Base-by-base conservation (phyloP, 2,329 filamentous ascomycete genomes). In the Penicillium sp. region DNA sequence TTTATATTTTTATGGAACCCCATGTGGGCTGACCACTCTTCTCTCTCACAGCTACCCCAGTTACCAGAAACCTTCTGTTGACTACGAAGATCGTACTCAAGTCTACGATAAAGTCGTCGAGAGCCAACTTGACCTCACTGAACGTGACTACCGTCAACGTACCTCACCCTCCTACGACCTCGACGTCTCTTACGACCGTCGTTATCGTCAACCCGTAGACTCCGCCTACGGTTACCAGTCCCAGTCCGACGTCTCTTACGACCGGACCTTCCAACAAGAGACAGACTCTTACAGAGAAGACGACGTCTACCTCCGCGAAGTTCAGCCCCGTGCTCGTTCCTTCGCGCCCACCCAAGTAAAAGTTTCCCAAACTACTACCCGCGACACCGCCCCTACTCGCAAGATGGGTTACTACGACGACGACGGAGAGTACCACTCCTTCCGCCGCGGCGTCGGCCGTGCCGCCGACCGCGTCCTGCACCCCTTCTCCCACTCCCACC, bases 401-500 rank as follows among this genome's bases (percentile, higher is more conserved):
- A 83, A 84, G 68, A 88, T 88, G 84, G 84, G 84, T 78, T 88
- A 87, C 77, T 87, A 87, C 83, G 84, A 87, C 81, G 81, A 87
- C 76, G 83, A 87, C 72, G 84, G 84, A 68, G 80, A 87, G 63
- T 87, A 87, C 75, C 84, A 87, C 76, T 84, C 80, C 62, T 82
- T 88, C 78, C 83, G 84, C 74, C 82, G 84, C 72, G 83, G 83
- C 70, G 77, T 87, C 61, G 79, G 83, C 74, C 77, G 79, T 65
- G 83, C 80, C 64, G 82, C 81, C 65, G 83, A 87, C 67, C 77
- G 78, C 63, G 75, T 87, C 71, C 67, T 82, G 53, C 82, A 85
- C 73, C 81, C 82, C 60, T 79, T 83, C 46, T 49, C 41, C 16
- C 47, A 49, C 35, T 45, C 41, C 62, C 67, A 69, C 54, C 67